These are phyloP conservation scores for Apium graveolens DNA, from an alignment of 129 eudicot genomes.

Conservation along the genomic window DNA sequence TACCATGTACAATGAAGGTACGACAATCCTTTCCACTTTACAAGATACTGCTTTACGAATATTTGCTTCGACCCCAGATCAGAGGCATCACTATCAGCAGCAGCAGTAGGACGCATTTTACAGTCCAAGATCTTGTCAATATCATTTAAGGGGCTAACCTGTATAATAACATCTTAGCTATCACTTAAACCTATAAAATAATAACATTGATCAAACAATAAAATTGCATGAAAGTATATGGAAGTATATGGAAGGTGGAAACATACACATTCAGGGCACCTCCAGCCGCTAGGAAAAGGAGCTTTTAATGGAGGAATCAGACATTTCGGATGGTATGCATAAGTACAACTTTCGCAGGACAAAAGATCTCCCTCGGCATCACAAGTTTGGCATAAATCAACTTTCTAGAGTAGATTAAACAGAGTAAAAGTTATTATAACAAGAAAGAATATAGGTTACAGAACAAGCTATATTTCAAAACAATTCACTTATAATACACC, in stretches of 20 bases:
- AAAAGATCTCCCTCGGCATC: slow-evolving; percentile 55
- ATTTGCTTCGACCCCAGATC: slow-evolving; percentile 77
- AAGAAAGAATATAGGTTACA: not conserved
- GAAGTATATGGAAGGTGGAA: slow-evolving; percentile 7
- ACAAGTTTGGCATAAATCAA: slow-evolving; percentile 67
- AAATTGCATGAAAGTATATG: not conserved
- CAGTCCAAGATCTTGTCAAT: slow-evolving; percentile 90
- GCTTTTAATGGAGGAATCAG: slow-evolving; percentile 68
- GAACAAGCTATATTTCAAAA: not conserved
- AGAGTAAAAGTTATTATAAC: not conserved
- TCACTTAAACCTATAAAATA: not conserved
- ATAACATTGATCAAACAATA: not conserved
- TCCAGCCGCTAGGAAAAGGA: slow-evolving; percentile 71
- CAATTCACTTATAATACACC: not conserved
- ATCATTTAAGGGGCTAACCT: slow-evolving; percentile 85
- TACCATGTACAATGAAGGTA: slow-evolving; percentile 98
- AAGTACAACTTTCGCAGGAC: slow-evolving; percentile 75
- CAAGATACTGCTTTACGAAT: slow-evolving; percentile 85
- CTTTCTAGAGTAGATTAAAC: slow-evolving; percentile 44
- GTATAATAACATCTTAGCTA: slow-evolving; percentile 14
- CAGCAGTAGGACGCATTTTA: slow-evolving; percentile 86
- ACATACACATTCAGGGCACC: slow-evolving; percentile 96
- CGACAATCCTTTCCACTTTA: slow-evolving; percentile 94
- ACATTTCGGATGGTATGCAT: slow-evolving; percentile 90
- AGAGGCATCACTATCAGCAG: slow-evolving; percentile 68